Evolutionary conservation across 441 rosid genomes (phyloP), one percentile per base, ranked within the genome.

Genomic region (Adansonia grandidieri): DNA sequence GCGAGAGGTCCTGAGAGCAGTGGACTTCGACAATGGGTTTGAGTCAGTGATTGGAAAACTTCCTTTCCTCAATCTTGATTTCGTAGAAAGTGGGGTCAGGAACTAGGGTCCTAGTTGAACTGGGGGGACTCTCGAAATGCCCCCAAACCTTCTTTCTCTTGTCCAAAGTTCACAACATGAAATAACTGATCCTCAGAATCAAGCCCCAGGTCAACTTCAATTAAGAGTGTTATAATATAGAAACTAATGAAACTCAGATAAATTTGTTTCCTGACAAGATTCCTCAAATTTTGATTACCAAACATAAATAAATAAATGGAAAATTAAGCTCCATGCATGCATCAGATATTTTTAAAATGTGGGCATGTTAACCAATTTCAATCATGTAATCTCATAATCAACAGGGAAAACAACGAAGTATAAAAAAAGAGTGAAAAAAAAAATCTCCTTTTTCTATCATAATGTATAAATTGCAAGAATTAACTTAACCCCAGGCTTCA

Each of bases 1-100:
- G 90, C 86, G 83, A 88, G 95, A 91, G 94, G 96, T 89, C 92
- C 90, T 88, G 85, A 88, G 93, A 88, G 89, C 90, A 78, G 32
- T 28, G 32, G 32, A 28, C 32, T 28, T 28, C 32, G 2, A 28
- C 32, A 28, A 28, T 28, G 32, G 32, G 32, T 28, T 28, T 28
- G 32, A 1, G 32, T 28, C 32, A 28, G 32, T 28, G 32, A 28
- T 28, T 28, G 32, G 32, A 28, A 28, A 28, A 28, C 32, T 28
- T 28, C 32, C 32, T 28, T 28, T 28, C 2, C 32, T 28, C 32
- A 2, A 1, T 28, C 32, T 28, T 28, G 32, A 28, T 1, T 28
- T 2, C 32, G 32, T 28, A 28, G 32, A 28, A 28, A 28, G 32
- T 28, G 32, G 32, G 32, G 2, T 28, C 32, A 28, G 32, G 32